phyloP scores from a whole-genome alignment of 345 rosid genomes.

The Brassica juncea region DNA sequence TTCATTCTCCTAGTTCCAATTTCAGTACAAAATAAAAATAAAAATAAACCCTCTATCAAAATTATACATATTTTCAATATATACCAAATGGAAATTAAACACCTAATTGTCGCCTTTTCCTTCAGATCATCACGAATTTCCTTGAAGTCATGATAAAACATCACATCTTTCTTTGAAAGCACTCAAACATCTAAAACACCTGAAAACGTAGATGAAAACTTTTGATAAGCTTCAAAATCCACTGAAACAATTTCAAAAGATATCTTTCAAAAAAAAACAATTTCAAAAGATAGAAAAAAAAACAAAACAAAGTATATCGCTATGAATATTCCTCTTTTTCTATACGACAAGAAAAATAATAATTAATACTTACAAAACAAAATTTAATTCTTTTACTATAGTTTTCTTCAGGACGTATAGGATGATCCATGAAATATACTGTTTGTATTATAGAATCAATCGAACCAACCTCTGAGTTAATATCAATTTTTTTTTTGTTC shows the following conservation, averaged over 20 bases:
- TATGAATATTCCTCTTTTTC: not conserved
- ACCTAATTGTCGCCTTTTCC: not conserved
- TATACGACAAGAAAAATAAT: not conserved
- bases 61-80: too few relatives aligned
- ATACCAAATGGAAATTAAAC: not conserved
- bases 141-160: not conserved
- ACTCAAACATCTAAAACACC: not conserved
- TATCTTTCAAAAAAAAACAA: not conserved
- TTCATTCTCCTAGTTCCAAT: too few relatives aligned
- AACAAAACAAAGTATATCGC: not conserved
- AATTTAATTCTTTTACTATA: not conserved
- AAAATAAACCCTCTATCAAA: too few relatives aligned
- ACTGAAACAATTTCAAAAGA: not conserved
- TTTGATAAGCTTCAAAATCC: not conserved
- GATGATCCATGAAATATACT: constrained; percentile 14
- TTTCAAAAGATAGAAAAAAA: not conserved
- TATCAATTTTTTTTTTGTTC: not conserved
- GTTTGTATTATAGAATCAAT: not conserved
- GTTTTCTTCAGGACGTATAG: constrained; percentile 18
- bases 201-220: not conserved
- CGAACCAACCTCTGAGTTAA: constrained; percentile 7
- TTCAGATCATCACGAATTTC: not conserved
- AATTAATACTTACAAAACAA: not conserved
- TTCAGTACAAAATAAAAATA: too few relatives aligned
- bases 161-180: not conserved